Base-by-base conservation (phyloP, 805 yeast species). In the Candida bentonensis region DNA sequence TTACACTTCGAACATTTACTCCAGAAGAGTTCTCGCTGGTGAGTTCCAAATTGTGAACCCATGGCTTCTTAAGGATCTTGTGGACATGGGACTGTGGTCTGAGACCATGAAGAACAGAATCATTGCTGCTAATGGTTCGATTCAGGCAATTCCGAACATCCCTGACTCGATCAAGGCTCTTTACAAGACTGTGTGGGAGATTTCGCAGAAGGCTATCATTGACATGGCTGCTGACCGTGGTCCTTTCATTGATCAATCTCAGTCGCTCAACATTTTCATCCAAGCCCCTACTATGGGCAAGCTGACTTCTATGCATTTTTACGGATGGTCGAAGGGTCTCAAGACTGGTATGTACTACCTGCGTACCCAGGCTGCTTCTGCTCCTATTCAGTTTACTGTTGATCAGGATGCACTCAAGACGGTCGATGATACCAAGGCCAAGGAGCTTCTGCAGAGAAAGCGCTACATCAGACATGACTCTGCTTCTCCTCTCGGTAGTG, bases 311-410 rank as follows among this genome's bases (percentile, higher is more conserved):
- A 89, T 92, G 96, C 97, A 89, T 62, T 89, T 89, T 70, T 86
- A 89, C 60, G 96, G 95, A 23, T 89, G 98, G 98, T 79, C 80
- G 69, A 83, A 79, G 66, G 97, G 98, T 43, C 74, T 89, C 60
- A 89, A 89, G 71, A 89, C 98, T 2, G 98, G 98, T 55, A 84
- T 89, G 84, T 89, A 89, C 69, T 89, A 89, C 65, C 69, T 89
- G 60, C 76, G 97, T 65, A 87, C 96, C 1, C 94, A 82, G 67
- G 95, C 96, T 46, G 97, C 97, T 17, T 75, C 95, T 25, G 81
- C 92, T 45, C 96, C 97, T 40, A 89, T 87, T 58, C 94, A 88
- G 64, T 87, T 87, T 60, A 82, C 89, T 5, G 66, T 80, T 42
- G 82, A 74, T 50, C 67, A 65, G 48, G 62, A 61, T 34, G 51